Evolutionary conservation across 208 protist species (phyloP).

Genomic region (Leishmania tropica): DNA sequence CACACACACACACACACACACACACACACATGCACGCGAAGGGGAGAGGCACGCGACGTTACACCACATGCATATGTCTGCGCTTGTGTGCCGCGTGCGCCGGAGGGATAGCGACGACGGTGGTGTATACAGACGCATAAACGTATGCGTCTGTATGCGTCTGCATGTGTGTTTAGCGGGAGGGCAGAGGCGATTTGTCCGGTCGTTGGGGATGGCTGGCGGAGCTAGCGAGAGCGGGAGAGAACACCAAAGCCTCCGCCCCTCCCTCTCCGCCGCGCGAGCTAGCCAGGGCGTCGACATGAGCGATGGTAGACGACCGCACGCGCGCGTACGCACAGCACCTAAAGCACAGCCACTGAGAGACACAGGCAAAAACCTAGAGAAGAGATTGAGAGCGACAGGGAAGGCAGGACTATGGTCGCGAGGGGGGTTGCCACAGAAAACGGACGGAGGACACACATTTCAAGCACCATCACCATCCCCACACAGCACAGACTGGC

Average conservation of each 20-base stretch:
- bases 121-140: no score
- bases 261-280: not conserved
- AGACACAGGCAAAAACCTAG: no score
- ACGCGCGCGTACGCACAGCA: no score
- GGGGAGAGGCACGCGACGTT: not conserved
- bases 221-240: no score
- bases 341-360: no score
- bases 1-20: not conserved
- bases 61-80: no score
- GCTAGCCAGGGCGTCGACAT: not conserved
- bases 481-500: no score
- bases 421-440: no score
- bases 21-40: not conserved
- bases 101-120: no score
- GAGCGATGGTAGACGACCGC: not conserved
- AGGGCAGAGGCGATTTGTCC: not conserved
- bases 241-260: no score
- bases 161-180: not conserved
- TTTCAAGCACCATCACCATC: not conserved
- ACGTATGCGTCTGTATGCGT: not conserved
- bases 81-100: not conserved
- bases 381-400: no score
- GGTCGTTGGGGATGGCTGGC: not conserved
- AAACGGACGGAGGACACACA: conserved; percentile 5
- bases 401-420: not conserved